Evolutionary conservation across 139 green algal species (phyloP).

Genomic region (Coccomyxa sp.): DNA sequence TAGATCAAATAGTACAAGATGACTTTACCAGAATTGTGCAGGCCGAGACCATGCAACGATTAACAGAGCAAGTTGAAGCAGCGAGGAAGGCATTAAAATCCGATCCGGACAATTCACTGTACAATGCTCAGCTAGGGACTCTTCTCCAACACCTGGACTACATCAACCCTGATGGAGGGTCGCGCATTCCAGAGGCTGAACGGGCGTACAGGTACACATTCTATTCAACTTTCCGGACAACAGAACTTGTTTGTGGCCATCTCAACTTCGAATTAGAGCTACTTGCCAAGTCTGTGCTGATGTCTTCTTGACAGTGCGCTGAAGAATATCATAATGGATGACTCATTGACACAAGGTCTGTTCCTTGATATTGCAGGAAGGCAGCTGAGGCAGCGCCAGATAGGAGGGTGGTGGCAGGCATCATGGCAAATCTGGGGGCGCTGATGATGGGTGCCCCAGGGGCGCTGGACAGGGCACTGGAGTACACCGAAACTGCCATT

Average conservation of each 20-base stretch:
- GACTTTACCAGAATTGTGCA: neutral
- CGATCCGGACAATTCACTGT: neutral
- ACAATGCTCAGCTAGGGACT: slow-evolving; percentile 27
- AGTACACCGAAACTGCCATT: slow-evolving; percentile 7
- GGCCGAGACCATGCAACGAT: neutral
- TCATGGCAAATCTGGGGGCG: slow-evolving; percentile 42
- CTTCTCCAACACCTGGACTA: slow-evolving; percentile 53
- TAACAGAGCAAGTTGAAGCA: neutral
- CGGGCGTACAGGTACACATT: slow-evolving; percentile 38
- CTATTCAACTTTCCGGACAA: neutral
- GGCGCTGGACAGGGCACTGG: slow-evolving; percentile 16
- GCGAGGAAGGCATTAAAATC: neutral
- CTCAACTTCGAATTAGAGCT: too few species aligned
- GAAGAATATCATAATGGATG: neutral
- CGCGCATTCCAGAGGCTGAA: slow-evolving; percentile 43
- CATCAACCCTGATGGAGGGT: slow-evolving; percentile 44
- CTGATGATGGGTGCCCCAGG: slow-evolving; percentile 41
- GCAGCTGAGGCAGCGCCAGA: neutral
- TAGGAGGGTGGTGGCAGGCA: neutral
- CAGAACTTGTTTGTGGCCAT: too few species aligned
- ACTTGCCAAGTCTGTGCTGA: neutral
- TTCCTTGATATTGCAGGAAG: neutral
- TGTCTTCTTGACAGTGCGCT: neutral
- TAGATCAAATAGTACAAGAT: neutral
- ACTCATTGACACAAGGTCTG: neutral